Percentiles rank a stretch among this genome's conserved stretches.
phyloP scores from a whole-genome alignment of 176 grass and related monocot species.

The Aegilops speltoides region DNA sequence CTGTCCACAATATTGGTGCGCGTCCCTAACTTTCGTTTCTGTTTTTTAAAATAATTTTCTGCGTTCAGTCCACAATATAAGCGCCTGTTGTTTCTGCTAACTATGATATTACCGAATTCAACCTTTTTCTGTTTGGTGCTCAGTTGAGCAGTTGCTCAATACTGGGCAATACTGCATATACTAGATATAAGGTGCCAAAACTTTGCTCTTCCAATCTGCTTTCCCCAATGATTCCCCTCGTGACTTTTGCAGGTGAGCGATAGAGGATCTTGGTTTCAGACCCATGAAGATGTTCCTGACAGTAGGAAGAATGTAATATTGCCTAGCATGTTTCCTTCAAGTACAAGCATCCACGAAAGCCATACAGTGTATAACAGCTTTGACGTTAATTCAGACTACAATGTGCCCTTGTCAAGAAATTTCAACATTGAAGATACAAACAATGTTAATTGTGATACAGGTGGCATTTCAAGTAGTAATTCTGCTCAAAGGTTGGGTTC shows the following conservation, averaged over 20 bases:
- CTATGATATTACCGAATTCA: neutral
- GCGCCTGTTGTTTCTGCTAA: neutral
- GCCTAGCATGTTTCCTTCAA: constrained; percentile 92
- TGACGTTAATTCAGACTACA: constrained; percentile 17
- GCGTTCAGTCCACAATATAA: neutral
- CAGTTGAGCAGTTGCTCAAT: neutral
- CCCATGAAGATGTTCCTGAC: constrained; percentile 61
- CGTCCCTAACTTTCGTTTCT: neutral
- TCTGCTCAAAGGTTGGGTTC: constrained; percentile 29
- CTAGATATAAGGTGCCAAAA: neutral
- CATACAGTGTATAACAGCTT: neutral
- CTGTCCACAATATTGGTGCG: neutral
- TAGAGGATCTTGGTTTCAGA: constrained; percentile 70
- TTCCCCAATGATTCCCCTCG: constrained; percentile 14
- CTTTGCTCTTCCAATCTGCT: constrained; percentile 12
- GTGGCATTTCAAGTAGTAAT: constrained; percentile 20
- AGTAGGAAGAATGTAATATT: constrained; percentile 66
- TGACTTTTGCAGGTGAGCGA: constrained; percentile 61
- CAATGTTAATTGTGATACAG: constrained; percentile 20
- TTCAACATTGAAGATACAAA: constrained; percentile 1
- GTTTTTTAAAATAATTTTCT: neutral
- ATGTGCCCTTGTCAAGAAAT: constrained; percentile 21
- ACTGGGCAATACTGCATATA: neutral
- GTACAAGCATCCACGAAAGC: constrained; percentile 35
- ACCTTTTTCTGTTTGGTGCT: neutral